Evolutionary conservation across 331 rosid genomes (phyloP), one percentile per base, ranked within the genome.

Genomic region (Malus hybrid): DNA sequence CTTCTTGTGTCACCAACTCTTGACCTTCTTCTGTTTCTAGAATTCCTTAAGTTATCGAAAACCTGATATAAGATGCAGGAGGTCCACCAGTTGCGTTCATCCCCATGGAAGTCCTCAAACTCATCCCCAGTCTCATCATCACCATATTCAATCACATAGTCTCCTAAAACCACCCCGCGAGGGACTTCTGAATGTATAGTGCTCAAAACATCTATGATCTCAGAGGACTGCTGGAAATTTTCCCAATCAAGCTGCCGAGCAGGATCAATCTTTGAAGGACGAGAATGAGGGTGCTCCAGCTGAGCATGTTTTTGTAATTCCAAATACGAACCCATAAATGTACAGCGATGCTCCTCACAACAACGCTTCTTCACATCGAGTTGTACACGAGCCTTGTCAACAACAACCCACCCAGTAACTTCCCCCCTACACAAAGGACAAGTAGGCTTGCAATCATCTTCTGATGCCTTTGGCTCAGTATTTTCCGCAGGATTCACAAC

Each of bases 171-270:
- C 81, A 94, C 91, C 60, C 98, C 98, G 1, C 87, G 87, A 0
- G 98, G 98, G 42, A 89, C 88, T 85, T 91, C 97, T 2, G 98
- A 91, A 83, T 94, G 97, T 46, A 94, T 91, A 69, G 98, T 94
- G 85, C 97, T 93, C 83, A 94, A 80, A 81, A 94, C 98, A 84
- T 94, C 98, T 12, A 94, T 86, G 65, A 94, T 94, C 86, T 94
- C 98, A n/a, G 97, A 85, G 27, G 98, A 94, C 74, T 94, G 97
- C 83, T 94, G 98, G 82, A 94, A 94, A 70, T 94, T 94, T 68
- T 94, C 98, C 98, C 98, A 94, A 75, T 94, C 98, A 65, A 94
- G 97, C 86, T 86, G 90, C 50, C 95, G 85, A 15, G 96, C 96
- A 15, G 98, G 97, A 80, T 94, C 98, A 29, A 94, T 90, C 79